Evolutionary conservation across 352 stramenopile species (phyloP).

Genomic region (Phytophthora sojae): DNA sequence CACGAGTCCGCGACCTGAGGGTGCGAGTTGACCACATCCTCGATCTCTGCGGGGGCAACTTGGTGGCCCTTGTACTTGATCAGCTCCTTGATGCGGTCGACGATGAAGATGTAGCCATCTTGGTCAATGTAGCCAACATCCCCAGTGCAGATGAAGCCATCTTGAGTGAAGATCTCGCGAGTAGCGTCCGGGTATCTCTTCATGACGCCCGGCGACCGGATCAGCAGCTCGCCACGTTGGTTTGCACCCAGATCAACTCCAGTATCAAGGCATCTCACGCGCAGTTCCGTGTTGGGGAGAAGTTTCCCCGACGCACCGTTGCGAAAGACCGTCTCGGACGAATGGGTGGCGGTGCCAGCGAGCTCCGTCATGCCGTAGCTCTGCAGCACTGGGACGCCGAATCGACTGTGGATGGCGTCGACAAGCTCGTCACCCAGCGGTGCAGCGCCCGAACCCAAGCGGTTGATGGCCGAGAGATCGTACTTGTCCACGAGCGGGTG

Average conservation of each 20-base stretch:
- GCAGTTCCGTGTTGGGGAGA: slow-evolving; percentile 62
- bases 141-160: slow-evolving; percentile 88
- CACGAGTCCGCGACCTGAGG: slow-evolving; percentile 79
- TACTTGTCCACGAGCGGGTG: slow-evolving; percentile 89
- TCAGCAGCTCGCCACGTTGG: slow-evolving; percentile 77
- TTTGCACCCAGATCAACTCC: slow-evolving; percentile 45
- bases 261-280: slow-evolving; percentile 51
- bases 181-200: slow-evolving; percentile 91
- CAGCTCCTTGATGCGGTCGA: slow-evolving; percentile 93
- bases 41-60: slow-evolving; percentile 91
- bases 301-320: slow-evolving; percentile 49
- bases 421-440: slow-evolving; percentile 81
- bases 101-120: slow-evolving; percentile 92
- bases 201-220: slow-evolving; percentile 92
- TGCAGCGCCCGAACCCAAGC: slow-evolving; percentile 79
- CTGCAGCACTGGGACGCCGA: slow-evolving; percentile 57
- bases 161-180: slow-evolving; percentile 62
- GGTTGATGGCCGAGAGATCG: slow-evolving; percentile 77
- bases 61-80: slow-evolving; percentile 96
- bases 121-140: slow-evolving; percentile 93
- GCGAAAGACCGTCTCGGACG: slow-evolving; percentile 21
- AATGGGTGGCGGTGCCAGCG: slow-evolving; percentile 34
- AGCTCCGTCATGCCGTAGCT: slow-evolving; percentile 77
- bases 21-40: slow-evolving; percentile 89
- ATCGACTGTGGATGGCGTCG: slow-evolving; percentile 56